phyloP scores from a whole-genome alignment of 306 rosid genomes.

The Cucumis melo region DNA sequence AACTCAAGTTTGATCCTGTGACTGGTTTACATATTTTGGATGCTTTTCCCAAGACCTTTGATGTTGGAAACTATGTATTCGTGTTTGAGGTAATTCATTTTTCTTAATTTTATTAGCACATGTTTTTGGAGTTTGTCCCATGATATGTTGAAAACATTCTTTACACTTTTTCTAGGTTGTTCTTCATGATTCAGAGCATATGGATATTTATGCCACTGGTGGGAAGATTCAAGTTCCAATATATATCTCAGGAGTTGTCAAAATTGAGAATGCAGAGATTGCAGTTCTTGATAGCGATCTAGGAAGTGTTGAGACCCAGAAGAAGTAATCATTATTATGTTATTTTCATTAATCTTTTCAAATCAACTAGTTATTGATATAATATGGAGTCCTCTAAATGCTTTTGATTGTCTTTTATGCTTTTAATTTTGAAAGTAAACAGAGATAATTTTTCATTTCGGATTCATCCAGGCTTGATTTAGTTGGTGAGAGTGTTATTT shows the following conservation, averaged over 20 bases:
- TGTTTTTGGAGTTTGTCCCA: background rate
- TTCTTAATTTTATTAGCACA: background rate
- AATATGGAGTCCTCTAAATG: background rate
- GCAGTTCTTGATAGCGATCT: constrained; percentile 81
- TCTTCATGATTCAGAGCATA: constrained; percentile 43
- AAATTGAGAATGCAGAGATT: constrained; percentile 61
- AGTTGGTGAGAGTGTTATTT: constrained; percentile 45
- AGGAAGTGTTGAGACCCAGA: constrained; percentile 75
- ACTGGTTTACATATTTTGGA: constrained; percentile 53
- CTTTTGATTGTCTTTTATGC: constrained; percentile 4
- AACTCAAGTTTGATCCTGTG: constrained; percentile 58
- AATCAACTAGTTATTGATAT: constrained; percentile 1
- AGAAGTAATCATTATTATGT: constrained; percentile 32
- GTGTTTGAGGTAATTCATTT: constrained; percentile 61
- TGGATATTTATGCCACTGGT: constrained; percentile 56
- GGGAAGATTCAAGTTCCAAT: constrained; percentile 68
- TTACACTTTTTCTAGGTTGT: constrained; percentile 38
- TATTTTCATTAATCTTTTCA: background rate
- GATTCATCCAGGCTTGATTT: constrained; percentile 56
- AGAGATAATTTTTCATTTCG: constrained; percentile 5
- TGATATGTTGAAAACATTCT: background rate
- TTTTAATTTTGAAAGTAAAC: background rate
- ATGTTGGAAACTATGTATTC: constrained; percentile 62
- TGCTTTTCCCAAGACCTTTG: constrained; percentile 41
- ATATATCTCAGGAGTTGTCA: constrained; percentile 54